Percentiles rank a stretch among this genome's conserved stretches.
Evolutionary conservation across 768 basidiomycete species (phyloP).

Genomic region (Termitomyces bulborhizus): DNA sequence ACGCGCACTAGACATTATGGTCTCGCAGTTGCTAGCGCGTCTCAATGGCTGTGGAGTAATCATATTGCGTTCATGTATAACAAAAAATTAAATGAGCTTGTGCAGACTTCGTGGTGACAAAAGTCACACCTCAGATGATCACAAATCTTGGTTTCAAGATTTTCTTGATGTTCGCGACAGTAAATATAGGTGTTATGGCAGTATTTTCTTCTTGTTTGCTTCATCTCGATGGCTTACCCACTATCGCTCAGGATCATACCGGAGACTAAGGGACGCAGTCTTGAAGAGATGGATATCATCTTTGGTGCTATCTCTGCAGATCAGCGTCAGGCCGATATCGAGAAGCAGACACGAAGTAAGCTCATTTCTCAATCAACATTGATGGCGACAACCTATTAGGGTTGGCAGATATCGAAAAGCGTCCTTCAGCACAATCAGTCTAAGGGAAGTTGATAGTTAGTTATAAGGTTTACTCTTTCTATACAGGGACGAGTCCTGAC

Average conservation of each 20-base stretch:
- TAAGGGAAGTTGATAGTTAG: background rate
- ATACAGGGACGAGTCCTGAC: background rate
- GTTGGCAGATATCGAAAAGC: too few species aligned
- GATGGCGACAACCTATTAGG: background rate
- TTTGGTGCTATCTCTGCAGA: conserved; percentile 42
- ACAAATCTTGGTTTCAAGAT: conserved; percentile 64
- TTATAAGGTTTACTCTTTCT: too few species aligned
- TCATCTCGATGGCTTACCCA: background rate
- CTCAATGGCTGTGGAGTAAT: conserved; percentile 80
- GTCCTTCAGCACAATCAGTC: background rate
- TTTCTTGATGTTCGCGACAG: conserved; percentile 70
- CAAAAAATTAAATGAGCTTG: background rate
- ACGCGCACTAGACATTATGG: conserved; percentile 82
- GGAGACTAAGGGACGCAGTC: conserved; percentile 54
- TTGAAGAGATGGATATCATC: conserved; percentile 50
- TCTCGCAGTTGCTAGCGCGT: conserved; percentile 63
- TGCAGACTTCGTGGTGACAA: conserved; percentile 68
- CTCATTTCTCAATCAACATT: background rate
- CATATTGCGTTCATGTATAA: background rate
- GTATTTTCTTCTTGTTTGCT: conserved; percentile 36
- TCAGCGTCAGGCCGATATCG: background rate
- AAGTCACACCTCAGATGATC: conserved; percentile 61
- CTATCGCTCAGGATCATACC: conserved; percentile 39
- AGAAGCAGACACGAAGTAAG: background rate
- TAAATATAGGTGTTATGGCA: conserved; percentile 68